These are phyloP conservation scores for Stereocaulon alpinum DNA, from an alignment of 495 filamentous ascomycete species.

Conservation along the genomic window DNA sequence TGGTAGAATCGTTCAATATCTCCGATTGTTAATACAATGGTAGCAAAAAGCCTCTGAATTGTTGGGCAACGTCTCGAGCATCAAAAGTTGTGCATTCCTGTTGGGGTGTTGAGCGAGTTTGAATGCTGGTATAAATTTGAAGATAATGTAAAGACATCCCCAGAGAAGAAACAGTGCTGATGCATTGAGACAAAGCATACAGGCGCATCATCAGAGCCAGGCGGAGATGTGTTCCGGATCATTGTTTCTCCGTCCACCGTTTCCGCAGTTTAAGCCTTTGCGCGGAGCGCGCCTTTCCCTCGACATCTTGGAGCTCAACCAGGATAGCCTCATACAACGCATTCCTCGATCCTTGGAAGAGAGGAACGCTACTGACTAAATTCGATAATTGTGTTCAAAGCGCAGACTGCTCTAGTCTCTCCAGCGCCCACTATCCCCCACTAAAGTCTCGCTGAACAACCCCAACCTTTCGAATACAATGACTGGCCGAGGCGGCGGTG, in stretches of 20 bases:
- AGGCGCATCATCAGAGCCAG: background rate
- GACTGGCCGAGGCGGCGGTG: conserved; percentile 61
- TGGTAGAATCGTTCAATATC: conserved; percentile 19
- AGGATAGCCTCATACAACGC: background rate
- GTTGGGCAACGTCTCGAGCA: background rate
- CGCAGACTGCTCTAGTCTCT: background rate
- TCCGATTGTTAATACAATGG: background rate
- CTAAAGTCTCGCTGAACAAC: background rate
- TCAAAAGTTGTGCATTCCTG: background rate
- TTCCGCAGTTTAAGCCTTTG: background rate
- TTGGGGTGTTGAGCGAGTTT: background rate
- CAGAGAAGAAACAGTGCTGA: background rate
- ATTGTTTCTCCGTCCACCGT: background rate
- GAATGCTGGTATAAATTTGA: background rate
- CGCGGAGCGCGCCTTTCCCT: background rate
- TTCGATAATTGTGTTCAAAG: background rate
- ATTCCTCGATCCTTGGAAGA: background rate
- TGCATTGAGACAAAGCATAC: background rate
- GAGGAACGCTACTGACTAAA: too few relatives aligned
- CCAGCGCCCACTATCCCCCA: background rate
- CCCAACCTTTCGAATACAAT: conserved; percentile 32
- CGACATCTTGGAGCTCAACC: background rate
- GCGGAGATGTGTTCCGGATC: background rate
- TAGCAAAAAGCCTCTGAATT: background rate
- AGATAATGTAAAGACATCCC: background rate